Base-by-base conservation (phyloP, 768 basidiomycete species). In the Trametes cubensis region DNA sequence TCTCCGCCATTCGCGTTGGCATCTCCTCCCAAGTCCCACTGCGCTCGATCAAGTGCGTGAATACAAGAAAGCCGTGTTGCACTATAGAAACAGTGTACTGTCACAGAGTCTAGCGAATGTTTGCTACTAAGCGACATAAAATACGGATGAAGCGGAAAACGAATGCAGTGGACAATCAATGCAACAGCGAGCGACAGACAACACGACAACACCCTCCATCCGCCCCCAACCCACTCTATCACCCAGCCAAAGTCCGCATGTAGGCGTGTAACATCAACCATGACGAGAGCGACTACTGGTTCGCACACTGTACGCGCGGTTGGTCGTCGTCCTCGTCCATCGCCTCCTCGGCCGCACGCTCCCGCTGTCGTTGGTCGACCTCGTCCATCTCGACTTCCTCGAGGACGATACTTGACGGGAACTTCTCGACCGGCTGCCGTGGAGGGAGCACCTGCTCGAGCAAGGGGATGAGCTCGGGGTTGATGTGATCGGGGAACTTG, bases 251-350 rank as follows among this genome's bases (percentile, higher is more conserved):
- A 21, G 52, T 58, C 53, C 44, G 20, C 26, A 23, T 15, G 46
- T 21, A 21, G 42, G 40, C 47, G 21, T 38, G 28, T 18, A 40
- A 20, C 40, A 26, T 18, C 14, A 58, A 2, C 6, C 7, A 13
- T 18, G 30, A 14, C 49, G 40, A 6, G 17, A 10, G 6, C 49
- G 55, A 51, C 78, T 75, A 94, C 81, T 94, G 93, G 76, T 94
- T 90, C 41, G 95, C 94, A 75, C 96, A 98, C 81, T 97, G 95
- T 49, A 98, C 95, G 41, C 94, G 88, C 25, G 94, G 94, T 74
- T 92, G 87, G n/a, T 77, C 79, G 0, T 92, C 91, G 58, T 81
- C 80, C 76, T 96, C 94, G 67, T 98, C 95, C 95, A 97, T 97
- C 15, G 83, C 78, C 59, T 97, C 94, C 41, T 89, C 89, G 28